A percentile compares a stretch with the other conserved stretches of the same genome.
These are phyloP conservation scores for Kregervanrija fluxuum DNA, from an alignment of 805 yeast species.

Conservation along the genomic window DNA sequence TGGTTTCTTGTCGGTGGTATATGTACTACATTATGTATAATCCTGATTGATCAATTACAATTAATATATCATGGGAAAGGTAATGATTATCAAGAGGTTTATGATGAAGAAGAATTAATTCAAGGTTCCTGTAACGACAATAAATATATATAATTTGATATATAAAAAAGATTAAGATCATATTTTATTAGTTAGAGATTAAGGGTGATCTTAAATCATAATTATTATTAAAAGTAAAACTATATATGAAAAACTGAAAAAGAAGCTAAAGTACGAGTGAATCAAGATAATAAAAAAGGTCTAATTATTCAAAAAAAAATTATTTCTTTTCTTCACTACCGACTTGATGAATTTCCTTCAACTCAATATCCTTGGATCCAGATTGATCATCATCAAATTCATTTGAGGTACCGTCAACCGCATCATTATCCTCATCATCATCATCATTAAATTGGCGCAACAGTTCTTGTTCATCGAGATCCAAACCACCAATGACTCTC, in stretches of 20 bases:
- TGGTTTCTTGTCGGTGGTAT: constrained; percentile 40
- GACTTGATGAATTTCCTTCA: background rate
- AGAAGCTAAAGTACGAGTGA: no score
- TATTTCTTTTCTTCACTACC: background rate
- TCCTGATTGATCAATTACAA: constrained; percentile 20
- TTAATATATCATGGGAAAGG: constrained; percentile 11
- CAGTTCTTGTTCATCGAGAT: constrained; percentile 36
- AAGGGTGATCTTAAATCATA: no score
- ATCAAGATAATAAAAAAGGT: no score
- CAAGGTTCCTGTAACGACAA: no score
- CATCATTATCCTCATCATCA: constrained; percentile 12
- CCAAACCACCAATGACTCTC: constrained; percentile 50
- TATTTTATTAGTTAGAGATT: no score
- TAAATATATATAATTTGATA: no score
- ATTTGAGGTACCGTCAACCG: background rate
- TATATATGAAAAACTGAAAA: no score
- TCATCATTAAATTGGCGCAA: constrained; percentile 25
- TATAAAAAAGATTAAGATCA: no score
- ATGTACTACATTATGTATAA: constrained; percentile 23
- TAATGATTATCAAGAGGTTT: constrained; percentile 12
- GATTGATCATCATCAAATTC: constrained; percentile 3
- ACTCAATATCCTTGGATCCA: no score
- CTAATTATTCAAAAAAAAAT: no score
- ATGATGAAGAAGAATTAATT: constrained; percentile 23
- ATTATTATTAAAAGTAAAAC: no score